A percentile compares a stretch with the other conserved stretches of the same genome.
Conservation (phyloP, 495 filamentous ascomycete species). For the Hyphodiscus hymeniophilus region DNA sequence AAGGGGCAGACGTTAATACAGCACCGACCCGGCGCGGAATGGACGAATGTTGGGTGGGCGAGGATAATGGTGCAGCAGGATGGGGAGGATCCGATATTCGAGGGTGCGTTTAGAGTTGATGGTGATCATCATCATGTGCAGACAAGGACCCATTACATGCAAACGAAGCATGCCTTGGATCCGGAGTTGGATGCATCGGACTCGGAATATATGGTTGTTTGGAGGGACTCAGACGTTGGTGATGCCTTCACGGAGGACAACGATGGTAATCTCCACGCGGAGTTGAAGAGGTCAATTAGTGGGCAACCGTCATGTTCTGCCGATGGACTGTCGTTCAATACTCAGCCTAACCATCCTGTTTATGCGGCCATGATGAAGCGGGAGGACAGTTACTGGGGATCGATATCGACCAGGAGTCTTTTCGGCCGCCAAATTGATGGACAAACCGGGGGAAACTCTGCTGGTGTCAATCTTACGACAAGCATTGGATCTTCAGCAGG, state of each 20-base stretch:
- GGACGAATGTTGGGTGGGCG: conserved; percentile 81
- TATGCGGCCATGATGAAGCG: conserved; percentile 32
- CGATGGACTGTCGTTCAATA: conserved; percentile 27
- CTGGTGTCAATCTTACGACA: conserved; percentile 69
- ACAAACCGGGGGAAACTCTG: conserved; percentile 54
- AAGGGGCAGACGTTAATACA: conserved; percentile 70
- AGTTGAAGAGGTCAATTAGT: conserved; percentile 12
- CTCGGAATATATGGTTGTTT: conserved; percentile 83
- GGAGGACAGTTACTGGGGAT: conserved; percentile 39
- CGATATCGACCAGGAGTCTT: conserved; percentile 44
- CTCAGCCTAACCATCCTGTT: conserved; percentile 20
- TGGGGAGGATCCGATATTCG: conserved; percentile 72
- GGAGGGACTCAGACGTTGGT: conserved; percentile 79
- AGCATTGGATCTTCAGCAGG: conserved; percentile 78
- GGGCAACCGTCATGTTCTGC: conserved; percentile 15
- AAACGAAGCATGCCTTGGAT: conserved; percentile 67
- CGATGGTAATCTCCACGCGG: conserved; percentile 17
- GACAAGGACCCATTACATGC: conserved; percentile 61
- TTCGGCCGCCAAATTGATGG: conserved; percentile 49
- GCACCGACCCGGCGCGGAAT: conserved; percentile 48
- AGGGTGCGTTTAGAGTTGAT: conserved; percentile 78
- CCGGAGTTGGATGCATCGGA: conserved; percentile 50
- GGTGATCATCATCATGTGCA: conserved; percentile 86
- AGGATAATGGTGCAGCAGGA: conserved; percentile 70
- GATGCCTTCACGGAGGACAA: conserved; percentile 14